Evolutionary conservation across 2,329 filamentous ascomycete genomes (phyloP).

Genomic region (Botryotinia convoluta): DNA sequence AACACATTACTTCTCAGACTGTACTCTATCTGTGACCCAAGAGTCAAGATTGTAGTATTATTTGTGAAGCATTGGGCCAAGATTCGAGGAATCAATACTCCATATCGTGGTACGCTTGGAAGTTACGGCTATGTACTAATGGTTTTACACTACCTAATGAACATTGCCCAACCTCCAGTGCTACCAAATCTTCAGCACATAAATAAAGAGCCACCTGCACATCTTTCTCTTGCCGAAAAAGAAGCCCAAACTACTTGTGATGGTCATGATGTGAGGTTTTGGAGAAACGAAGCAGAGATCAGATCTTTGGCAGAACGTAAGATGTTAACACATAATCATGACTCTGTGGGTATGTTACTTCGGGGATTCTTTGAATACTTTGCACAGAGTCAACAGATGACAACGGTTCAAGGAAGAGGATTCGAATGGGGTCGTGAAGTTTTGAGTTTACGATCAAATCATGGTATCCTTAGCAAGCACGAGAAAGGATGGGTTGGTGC

Average conservation of each 20-base stretch:
- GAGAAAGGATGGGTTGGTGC: constrained; percentile 86
- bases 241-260: constrained; percentile 48
- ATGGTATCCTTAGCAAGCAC: constrained; percentile 70
- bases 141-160: constrained; percentile 87
- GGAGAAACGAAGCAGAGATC: constrained; percentile 72
- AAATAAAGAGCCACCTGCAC: constrained; percentile 45
- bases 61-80: constrained; percentile 94
- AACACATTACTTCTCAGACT: constrained; percentile 81
- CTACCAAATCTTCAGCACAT: constrained; percentile 76
- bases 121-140: constrained; percentile 92
- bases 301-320: constrained; percentile 54
- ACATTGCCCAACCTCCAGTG: constrained; percentile 75
- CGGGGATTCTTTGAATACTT: constrained; percentile 89
- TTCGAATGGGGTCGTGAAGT: constrained; percentile 84
- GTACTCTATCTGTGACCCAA: constrained; percentile 75
- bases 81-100: constrained; percentile 77
- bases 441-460: constrained; percentile 69
- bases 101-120: constrained; percentile 80
- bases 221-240: constrained; percentile 44
- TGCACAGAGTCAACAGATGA: constrained; percentile 58
- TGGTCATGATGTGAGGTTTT: constrained; percentile 73
- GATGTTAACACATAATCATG: constrained; percentile 64
- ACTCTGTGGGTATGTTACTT: constrained; percentile 69
- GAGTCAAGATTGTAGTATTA: constrained; percentile 74
- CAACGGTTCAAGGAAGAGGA: constrained; percentile 49